Evolutionary conservation across 2,329 filamentous ascomycete species (phyloP).

Genomic region (Penicillium sp.): DNA sequence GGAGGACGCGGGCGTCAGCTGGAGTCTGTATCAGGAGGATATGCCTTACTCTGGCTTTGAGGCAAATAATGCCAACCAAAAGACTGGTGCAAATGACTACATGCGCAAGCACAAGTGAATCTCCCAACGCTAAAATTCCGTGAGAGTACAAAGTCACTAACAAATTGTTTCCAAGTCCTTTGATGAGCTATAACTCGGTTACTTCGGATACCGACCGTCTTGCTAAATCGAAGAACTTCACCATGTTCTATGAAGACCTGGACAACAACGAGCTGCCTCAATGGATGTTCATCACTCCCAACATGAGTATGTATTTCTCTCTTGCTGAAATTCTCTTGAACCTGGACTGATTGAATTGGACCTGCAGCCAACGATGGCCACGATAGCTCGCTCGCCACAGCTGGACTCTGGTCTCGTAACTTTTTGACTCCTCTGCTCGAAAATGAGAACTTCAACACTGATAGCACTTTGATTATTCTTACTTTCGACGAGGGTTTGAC

Average conservation of each 20-base stretch:
- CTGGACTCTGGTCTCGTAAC: not conserved
- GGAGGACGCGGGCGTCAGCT: not conserved
- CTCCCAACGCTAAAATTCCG: not conserved
- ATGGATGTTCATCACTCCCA: not conserved
- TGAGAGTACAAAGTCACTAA: not conserved
- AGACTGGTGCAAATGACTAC: not conserved
- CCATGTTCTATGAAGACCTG: not conserved
- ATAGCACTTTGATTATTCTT: not conserved
- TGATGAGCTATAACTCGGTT: not conserved
- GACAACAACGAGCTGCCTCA: not conserved
- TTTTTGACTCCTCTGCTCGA: not conserved
- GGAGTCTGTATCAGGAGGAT: not conserved
- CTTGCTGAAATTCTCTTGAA: not conserved
- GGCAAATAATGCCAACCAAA: not conserved
- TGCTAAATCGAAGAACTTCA: not conserved
- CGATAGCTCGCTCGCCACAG: not conserved
- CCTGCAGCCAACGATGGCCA: not conserved
- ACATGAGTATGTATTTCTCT: not conserved
- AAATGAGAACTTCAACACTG: not conserved
- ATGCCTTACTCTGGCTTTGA: not conserved
- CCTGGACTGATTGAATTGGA: not conserved
- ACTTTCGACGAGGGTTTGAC: not conserved
- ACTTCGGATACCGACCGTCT: not conserved
- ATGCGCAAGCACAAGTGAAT: not conserved
- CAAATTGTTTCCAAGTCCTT: not conserved